These are phyloP conservation scores for Cairneyella variabilis DNA, from an alignment of 495 filamentous ascomycete genomes.

Conservation along the genomic window DNA sequence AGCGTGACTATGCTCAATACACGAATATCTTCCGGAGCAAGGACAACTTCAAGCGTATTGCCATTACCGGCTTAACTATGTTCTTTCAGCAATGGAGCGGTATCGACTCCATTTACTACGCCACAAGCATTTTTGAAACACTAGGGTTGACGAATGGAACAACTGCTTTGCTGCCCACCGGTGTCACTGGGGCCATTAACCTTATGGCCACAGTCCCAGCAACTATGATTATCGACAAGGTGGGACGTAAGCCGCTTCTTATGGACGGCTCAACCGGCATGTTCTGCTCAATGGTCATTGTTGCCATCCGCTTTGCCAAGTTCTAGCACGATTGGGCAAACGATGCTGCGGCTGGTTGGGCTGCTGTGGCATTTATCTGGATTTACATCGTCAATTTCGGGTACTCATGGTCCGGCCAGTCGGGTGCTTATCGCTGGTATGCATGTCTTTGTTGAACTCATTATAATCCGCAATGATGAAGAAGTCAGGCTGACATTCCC, in stretches of 20 bases:
- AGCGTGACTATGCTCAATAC: conserved; percentile 32
- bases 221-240: conserved; percentile 47
- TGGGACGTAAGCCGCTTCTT: conserved; percentile 30
- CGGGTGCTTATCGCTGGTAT: no score
- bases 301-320: conserved; percentile 39
- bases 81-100: conserved; percentile 57
- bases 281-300: conserved; percentile 50
- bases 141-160: conserved; percentile 41
- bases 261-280: conserved; percentile 42
- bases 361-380: conserved; percentile 43
- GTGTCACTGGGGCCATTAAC: conserved; percentile 25
- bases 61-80: conserved; percentile 62
- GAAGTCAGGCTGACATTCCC: conserved; percentile 61
- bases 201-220: conserved; percentile 7
- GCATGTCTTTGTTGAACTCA: no score
- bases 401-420: conserved; percentile 39
- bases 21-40: conserved; percentile 19
- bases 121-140: conserved; percentile 40
- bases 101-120: conserved; percentile 29
- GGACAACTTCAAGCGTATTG: conserved; percentile 51
- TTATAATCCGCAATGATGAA: no score
- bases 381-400: conserved; percentile 50
- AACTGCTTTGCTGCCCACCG: conserved; percentile 45
- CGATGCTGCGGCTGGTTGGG: conserved; percentile 44
- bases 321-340: conserved; percentile 42